Evolutionary conservation across 176 grass and related monocot species (phyloP).

Genomic region (Phoenix roebelenii): DNA sequence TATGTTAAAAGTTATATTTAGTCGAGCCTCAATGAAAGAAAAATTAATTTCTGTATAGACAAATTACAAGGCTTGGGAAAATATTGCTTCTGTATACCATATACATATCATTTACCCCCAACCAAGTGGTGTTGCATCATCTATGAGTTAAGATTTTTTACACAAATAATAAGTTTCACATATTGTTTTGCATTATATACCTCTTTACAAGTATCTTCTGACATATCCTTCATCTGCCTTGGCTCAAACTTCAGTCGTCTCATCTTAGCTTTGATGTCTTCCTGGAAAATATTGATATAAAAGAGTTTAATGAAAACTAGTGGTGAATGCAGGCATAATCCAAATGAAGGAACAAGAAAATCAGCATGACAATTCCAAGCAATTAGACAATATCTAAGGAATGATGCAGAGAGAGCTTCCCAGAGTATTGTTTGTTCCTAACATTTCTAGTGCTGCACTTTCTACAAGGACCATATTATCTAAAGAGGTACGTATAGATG

Average conservation of each 20-base stretch:
- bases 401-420: too few relatives aligned
- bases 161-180: not conserved
- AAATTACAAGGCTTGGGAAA: not conserved
- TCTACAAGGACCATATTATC: too few relatives aligned
- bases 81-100: not conserved
- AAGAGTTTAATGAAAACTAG: not conserved
- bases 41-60: too few relatives aligned
- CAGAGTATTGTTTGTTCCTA: too few relatives aligned
- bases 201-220: not conserved
- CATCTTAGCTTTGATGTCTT: constrained; percentile 2
- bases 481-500: too few relatives aligned
- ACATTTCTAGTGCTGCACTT: too few relatives aligned
- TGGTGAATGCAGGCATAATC: constrained; percentile 1
- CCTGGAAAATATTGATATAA: not conserved
- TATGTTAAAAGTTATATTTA: too few relatives aligned
- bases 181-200: not conserved
- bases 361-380: not conserved
- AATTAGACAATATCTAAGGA: too few relatives aligned
- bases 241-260: not conserved
- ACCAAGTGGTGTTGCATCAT: not conserved
- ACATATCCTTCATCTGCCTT: constrained; percentile 9
- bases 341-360: not conserved
- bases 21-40: too few relatives aligned
- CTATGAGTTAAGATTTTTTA: not conserved
- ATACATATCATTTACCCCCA: not conserved